These are phyloP conservation scores for Glaciozyma antarctica DNA, from an alignment of 768 basidiomycete species.

Conservation along the genomic window DNA sequence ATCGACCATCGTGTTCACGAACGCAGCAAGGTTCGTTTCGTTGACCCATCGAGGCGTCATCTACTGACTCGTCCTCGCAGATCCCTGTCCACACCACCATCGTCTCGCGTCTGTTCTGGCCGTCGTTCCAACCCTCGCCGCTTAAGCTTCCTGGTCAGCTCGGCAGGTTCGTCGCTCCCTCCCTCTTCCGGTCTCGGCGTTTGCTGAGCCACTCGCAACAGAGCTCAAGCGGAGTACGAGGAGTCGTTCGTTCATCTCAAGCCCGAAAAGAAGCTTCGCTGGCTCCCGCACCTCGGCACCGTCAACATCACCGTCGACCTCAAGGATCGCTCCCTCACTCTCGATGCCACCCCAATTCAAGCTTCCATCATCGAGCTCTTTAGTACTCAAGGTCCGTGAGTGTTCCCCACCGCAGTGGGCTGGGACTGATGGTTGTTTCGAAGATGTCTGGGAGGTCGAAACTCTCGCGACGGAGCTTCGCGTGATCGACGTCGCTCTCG, in stretches of 20 bases:
- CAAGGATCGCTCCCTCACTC: conserved; percentile 63
- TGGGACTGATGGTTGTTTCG: neutral
- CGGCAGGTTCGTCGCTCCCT: conserved; percentile 49
- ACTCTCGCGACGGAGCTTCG: conserved; percentile 60
- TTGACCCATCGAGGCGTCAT: no score
- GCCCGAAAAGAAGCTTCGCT: conserved; percentile 81
- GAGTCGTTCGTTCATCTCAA: conserved; percentile 72
- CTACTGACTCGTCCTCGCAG: neutral
- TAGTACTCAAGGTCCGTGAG: conserved; percentile 52
- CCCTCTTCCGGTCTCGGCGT: neutral
- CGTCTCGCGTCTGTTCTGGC: conserved; percentile 94
- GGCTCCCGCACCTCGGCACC: conserved; percentile 81
- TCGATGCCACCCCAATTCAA: conserved; percentile 75
- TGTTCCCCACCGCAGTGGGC: neutral
- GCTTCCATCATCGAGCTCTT: conserved; percentile 86
- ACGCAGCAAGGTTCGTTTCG: conserved; percentile 45
- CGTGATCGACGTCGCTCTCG: conserved; percentile 53
- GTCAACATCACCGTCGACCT: conserved; percentile 71
- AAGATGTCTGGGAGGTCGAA: conserved; percentile 54
- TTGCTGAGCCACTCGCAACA: conserved; percentile 1
- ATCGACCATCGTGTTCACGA: conserved; percentile 64
- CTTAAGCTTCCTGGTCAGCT: conserved; percentile 78
- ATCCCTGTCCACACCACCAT: conserved; percentile 72
- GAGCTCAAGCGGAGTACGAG: conserved; percentile 49
- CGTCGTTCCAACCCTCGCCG: conserved; percentile 61